Percentiles rank a stretch among this genome's conserved stretches.
Conservation (phyloP, 2,329 filamentous ascomycete genomes). For the Monilinia vaccinii-corymbosi region DNA sequence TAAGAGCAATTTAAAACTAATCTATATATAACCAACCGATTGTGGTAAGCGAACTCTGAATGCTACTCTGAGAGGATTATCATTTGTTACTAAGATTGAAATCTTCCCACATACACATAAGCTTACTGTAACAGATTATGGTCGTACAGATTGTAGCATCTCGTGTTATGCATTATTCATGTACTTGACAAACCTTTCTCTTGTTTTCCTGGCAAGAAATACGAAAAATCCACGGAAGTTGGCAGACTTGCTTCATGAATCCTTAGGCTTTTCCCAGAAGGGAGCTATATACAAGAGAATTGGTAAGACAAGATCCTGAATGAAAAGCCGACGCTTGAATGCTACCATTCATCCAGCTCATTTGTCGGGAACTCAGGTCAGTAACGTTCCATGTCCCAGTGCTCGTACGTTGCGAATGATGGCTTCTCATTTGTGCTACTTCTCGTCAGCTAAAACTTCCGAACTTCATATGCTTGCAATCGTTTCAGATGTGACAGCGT, state of each 20-base stretch:
- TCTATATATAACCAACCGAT: too few species aligned
- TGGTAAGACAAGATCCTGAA: neutral
- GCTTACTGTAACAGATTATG: neutral
- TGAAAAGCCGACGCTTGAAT: neutral
- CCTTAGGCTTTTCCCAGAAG: neutral
- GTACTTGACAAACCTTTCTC: neutral
- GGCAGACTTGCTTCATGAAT: too few species aligned
- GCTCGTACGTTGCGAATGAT: slow-evolving; percentile 58
- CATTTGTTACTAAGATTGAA: neutral
- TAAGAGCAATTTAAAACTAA: too few species aligned
- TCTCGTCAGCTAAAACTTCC: neutral
- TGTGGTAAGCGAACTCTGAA: neutral
- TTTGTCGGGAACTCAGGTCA: slow-evolving; percentile 63
- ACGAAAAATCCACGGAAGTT: neutral
- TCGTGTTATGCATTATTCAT: slow-evolving; percentile 1
- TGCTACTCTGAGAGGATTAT: neutral
- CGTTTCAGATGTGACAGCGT: slow-evolving; percentile 63
- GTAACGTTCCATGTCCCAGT: slow-evolving; percentile 48
- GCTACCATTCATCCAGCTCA: neutral
- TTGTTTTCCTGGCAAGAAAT: too few species aligned
- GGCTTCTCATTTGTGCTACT: slow-evolving; percentile 56
- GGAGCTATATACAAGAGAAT: neutral
- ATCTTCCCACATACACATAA: neutral
- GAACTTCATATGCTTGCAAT: neutral
- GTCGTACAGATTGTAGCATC: neutral